phyloP scores from a whole-genome alignment of 345 rosid genomes.

The Salix exigua region DNA sequence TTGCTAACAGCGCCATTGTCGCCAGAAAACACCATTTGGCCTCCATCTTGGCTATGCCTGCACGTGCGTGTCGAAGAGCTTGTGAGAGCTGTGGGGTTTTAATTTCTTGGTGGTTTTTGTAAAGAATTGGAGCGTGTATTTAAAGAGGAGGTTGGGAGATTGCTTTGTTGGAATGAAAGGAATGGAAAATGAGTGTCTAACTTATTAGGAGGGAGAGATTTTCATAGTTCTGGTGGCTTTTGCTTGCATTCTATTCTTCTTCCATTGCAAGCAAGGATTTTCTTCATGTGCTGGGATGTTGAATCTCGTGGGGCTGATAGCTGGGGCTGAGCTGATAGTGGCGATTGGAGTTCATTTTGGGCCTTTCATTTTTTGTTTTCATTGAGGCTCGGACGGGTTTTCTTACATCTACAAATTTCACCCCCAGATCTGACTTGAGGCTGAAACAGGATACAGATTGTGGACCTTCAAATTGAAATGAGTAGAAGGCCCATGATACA shows the following conservation, averaged over 20 bases:
- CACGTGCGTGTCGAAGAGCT: neutral
- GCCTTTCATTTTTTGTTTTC: neutral
- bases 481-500: neutral
- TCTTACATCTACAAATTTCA: neutral
- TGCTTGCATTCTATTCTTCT: conserved; percentile 44
- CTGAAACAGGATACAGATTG: neutral
- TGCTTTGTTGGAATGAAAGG: conserved; percentile 32
- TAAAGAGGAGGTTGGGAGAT: conserved; percentile 9
- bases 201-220: conserved; percentile 43
- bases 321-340: neutral
- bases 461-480: neutral
- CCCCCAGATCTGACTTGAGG: neutral
- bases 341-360: neutral
- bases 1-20: neutral
- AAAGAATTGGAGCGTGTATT: conserved; percentile 7
- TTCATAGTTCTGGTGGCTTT: conserved; percentile 43
- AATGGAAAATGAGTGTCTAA: conserved; percentile 36
- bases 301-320: neutral
- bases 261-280: conserved; percentile 50
- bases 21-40: conserved; percentile 20
- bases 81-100: neutral
- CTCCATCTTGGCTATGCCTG: conserved; percentile 29
- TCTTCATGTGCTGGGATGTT: neutral
- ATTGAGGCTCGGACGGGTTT: neutral
- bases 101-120: neutral